These are phyloP conservation scores for Acanthamoeba royreba DNA, from an alignment of 208 protist genomes.

Conservation along the genomic window DNA sequence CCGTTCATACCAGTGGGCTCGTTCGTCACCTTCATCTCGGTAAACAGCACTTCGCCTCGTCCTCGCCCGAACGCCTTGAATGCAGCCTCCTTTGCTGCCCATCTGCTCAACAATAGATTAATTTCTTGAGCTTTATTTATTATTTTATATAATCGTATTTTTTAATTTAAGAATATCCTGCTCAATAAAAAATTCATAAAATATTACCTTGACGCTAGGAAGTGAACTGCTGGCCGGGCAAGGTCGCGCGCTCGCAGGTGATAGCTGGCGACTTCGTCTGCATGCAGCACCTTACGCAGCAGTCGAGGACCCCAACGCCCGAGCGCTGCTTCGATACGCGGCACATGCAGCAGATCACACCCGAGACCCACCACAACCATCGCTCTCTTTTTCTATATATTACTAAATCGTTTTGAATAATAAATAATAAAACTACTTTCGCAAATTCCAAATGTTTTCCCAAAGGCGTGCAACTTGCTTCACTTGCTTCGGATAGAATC, in stretches of 20 bases:
- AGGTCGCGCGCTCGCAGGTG: not conserved
- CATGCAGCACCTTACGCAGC: slow-evolving; percentile 23
- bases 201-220: not conserved
- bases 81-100: slow-evolving; percentile 37
- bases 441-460: no score
- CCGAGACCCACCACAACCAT: slow-evolving; percentile 16
- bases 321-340: not conserved
- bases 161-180: no score
- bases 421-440: not conserved
- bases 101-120: not conserved
- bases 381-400: not conserved
- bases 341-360: slow-evolving; percentile 36
- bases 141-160: no score
- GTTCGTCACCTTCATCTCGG: not conserved
- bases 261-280: not conserved
- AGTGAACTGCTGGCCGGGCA: not conserved
- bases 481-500: not conserved
- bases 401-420: not conserved
- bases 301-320: not conserved
- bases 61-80: slow-evolving; percentile 40
- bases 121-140: not conserved
- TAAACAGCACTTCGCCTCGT: slow-evolving; percentile 9
- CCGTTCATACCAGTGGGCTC: not conserved
- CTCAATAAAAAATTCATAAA: no score
- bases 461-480: not conserved